Base-by-base conservation (phyloP, 164 flowering plant species). In the Piper longum region DNA sequence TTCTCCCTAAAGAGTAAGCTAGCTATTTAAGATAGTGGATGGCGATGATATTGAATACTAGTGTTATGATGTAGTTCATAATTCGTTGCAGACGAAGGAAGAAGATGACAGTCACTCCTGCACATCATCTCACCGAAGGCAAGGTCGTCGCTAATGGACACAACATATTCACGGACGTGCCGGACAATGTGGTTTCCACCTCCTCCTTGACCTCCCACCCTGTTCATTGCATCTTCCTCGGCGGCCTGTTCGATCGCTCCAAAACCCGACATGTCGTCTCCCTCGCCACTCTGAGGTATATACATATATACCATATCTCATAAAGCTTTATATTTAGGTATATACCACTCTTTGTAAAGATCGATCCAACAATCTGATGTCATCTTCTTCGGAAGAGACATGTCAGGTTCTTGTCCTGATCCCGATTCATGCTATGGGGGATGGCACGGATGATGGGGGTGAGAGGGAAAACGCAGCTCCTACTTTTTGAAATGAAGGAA, bases 371-470 rank as follows among this genome's bases (percentile, higher is more conserved):
- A 14, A 58, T 57, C 58, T 57, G 17, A 52, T 8, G n/a, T 44
- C 42, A 57, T 58, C 41, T 52, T 62, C 61, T 56, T 26, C 17
- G 19, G 44, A 12, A 9, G 56, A 74, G 78, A 4, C 85, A 79
- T 59, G 86, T 82, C 41, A 79, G 89, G 65, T 91, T 95, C 78
- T 42, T 95, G 74, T 78, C 97, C 3, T 84, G 84, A 55, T 95
- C 91, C 68, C 77, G 99, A 70, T 91, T 90, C 81, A 87, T 85
- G 78, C 70, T 95, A 36, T 90, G 95, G 95, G 90, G 97, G 97
- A 91, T 91, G 96, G 82, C 99, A 14, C 95, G 90, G 36, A 83
- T 71, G 51, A 88, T 88, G 93, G 97, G 99, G 1, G 82, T 82
- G 61, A 69, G 69, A 43, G 99, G 91, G 4, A 2, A 95, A 73